These are phyloP conservation scores for Vanderwaltozyma tropicalis DNA, from an alignment of 805 yeast species.

Conservation along the genomic window DNA sequence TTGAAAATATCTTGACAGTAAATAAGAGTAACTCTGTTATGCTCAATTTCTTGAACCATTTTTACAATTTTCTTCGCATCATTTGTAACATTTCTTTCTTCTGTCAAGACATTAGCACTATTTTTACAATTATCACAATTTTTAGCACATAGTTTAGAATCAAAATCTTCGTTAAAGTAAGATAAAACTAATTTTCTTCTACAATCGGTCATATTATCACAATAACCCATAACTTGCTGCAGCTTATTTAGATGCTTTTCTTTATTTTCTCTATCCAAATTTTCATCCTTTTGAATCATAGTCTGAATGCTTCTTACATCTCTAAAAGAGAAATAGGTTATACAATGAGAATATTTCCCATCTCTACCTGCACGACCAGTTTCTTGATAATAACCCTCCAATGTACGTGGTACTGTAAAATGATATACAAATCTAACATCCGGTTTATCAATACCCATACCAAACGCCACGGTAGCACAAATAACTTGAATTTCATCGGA, in stretches of 20 bases:
- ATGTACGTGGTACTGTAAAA: slow-evolving; percentile 73
- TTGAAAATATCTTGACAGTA: slow-evolving; percentile 76
- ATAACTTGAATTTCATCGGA: slow-evolving; percentile 57
- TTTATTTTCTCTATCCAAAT: slow-evolving; percentile 49
- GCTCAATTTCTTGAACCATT: slow-evolving; percentile 47
- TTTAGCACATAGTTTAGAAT: slow-evolving; percentile 50
- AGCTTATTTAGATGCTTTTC: slow-evolving; percentile 71
- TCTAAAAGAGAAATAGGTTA: slow-evolving; percentile 66
- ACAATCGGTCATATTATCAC: slow-evolving; percentile 86
- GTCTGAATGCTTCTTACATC: slow-evolving; percentile 72
- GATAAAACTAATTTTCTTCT: slow-evolving; percentile 81
- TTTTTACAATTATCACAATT: slow-evolving; percentile 79
- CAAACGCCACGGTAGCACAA: slow-evolving; percentile 97
- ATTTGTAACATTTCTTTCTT: slow-evolving; percentile 57
- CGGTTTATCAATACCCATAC: slow-evolving; percentile 97
- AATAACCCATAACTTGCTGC: slow-evolving; percentile 77
- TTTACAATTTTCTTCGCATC: slow-evolving; percentile 49
- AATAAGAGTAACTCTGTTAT: slow-evolving; percentile 57
- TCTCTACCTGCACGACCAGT: slow-evolving; percentile 98
- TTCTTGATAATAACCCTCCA: slow-evolving; percentile 96
- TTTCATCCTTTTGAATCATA: slow-evolving; percentile 68
- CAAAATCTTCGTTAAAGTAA: slow-evolving; percentile 79
- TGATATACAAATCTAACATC: slow-evolving; percentile 91
- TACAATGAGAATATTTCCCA: slow-evolving; percentile 72
- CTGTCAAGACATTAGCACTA: slow-evolving; percentile 30